Evolutionary conservation across 2,329 filamentous ascomycete species (phyloP), one percentile per base, ranked within the genome.

Genomic region (Cladophialophora carrionii): DNA sequence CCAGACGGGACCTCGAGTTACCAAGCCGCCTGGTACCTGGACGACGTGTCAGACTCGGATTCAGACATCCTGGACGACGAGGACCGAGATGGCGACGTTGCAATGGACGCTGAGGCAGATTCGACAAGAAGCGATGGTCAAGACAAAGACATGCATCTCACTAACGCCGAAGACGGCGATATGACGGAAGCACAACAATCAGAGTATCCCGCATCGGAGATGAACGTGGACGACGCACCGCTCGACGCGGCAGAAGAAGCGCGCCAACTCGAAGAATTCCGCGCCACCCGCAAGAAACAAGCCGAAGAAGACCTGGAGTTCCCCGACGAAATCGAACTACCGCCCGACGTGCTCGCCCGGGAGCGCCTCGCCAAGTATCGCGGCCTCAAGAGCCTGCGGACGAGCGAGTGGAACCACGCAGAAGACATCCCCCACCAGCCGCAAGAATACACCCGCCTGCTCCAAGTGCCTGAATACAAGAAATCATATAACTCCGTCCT

Each of bases 321-420:
- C 77, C 95, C 95, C 0, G 95, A 99, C 71, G 95, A 99, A 77
- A 95, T 99, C 64, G 96, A 99, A 77, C 82, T 99, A 60, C 91
- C 91, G 70, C 95, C 96, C 0, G 86, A 94, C 60, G 91, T 96
- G 3, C 83, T 91, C 52, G 95, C 95, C 0, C 83, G 91, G 58
- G 95, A 99, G 78, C 85, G 95, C 52, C 81, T 99, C 61, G 87
- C 90, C 8, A 87, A 91, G 65, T 99, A 97, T 78, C 85, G 95
- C 74, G 95, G 95, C 49, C 79, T 99, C 70, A 99, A 98, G 84
- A 96, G 90, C 75, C 78, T 98, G 66, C 88, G 91, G 70, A 91
- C 90, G 12, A 96, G 92, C 73, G 83, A 85, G 9, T 99, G 95
- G 95, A 90, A 96, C 72, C 90, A 89, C 34, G 88, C 90, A 51